Evolutionary conservation across 371 early-diverging fungal species (phyloP).

Genomic region (Capillidium heterosporum): DNA sequence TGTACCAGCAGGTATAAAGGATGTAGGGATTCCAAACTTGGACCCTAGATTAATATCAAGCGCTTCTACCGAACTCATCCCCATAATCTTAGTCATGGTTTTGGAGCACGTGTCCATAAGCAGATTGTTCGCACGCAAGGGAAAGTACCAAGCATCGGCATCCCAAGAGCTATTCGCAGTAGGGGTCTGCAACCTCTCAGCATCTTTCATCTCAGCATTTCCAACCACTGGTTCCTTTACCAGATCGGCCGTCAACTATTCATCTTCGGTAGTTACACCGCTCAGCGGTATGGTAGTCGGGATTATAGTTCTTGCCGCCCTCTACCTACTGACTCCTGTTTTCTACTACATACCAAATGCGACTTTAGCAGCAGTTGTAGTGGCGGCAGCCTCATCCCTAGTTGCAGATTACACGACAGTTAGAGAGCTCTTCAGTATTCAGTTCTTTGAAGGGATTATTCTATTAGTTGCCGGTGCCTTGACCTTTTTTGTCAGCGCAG

Average conservation of each 20-base stretch:
- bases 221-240: constrained; percentile 77
- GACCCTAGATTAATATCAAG: constrained; percentile 51
- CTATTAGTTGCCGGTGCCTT: constrained; percentile 23
- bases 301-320: constrained; percentile 45
- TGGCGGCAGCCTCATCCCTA: constrained; percentile 8
- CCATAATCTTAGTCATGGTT: constrained; percentile 19
- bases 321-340: constrained; percentile 59
- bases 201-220: constrained; percentile 62
- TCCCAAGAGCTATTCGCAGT: constrained; percentile 68
- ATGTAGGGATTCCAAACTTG: constrained; percentile 22
- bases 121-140: constrained; percentile 25
- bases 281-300: constrained; percentile 56
- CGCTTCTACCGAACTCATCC: constrained; percentile 28
- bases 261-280: constrained; percentile 40
- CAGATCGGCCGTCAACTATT: constrained; percentile 36
- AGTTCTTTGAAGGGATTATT: not conserved
- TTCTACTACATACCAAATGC: constrained; percentile 70
- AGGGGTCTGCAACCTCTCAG: constrained; percentile 58
- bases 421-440: not conserved
- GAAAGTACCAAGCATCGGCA: constrained; percentile 10
- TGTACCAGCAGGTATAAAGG: constrained; percentile 9
- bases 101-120: constrained; percentile 17
- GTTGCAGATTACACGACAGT: not conserved
- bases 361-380: constrained; percentile 39
- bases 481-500: constrained; percentile 44